Base-by-base conservation (phyloP, 371 early-diverging fungal genomes). In the Zopfochytrium polystomum region DNA sequence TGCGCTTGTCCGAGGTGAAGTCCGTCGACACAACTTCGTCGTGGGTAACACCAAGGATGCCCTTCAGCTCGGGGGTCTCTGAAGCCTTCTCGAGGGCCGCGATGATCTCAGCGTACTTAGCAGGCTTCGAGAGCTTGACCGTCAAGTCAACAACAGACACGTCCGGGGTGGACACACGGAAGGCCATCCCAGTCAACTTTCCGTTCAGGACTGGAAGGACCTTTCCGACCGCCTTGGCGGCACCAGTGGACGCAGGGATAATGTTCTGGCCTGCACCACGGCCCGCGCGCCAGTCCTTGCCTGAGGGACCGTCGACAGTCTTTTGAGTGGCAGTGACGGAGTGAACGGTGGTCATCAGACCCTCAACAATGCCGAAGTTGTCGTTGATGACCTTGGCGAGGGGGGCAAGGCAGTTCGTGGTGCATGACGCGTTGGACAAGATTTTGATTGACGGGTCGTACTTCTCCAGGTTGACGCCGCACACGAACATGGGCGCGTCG, bases 361-460 rank as follows among this genome's bases (percentile, higher is more conserved):
- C 90, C 81, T 95, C 88, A 27, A 83, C 78, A 74, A 94, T 89
- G 63, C 92, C 87, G 75, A 92, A 95, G 53, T 89, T 80, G 73
- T 99, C 98, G 82, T 99, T 72, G 71, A 99, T 83, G 62, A 99
- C 90, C 85, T 99, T 99, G 71, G 93, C 98, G 47, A 99, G 82
- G 31, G 99, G 99, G 34, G 99, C 99, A 48, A 99, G 80, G 81
- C 99, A 99, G 90, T 99, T 98, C 75, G 99, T 99, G 66, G 99
- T 99, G 90, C 99, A 99, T 51, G 97, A 96, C 51, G 99, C 99
- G 84, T 99, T 99, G 65, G 96, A 94, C 63, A 99, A 85, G 69
- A 99, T 85, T 51, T 85, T 80, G 76, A 90, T 84, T 62, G 82
- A 83, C 44, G 65, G 60, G 67, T 74, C 68, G 87, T 97, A 98